A percentile compares a stretch with the other conserved stretches of the same genome.
Conservation (phyloP, 257 asterid genomes). For the Paulownia fortunei region DNA sequence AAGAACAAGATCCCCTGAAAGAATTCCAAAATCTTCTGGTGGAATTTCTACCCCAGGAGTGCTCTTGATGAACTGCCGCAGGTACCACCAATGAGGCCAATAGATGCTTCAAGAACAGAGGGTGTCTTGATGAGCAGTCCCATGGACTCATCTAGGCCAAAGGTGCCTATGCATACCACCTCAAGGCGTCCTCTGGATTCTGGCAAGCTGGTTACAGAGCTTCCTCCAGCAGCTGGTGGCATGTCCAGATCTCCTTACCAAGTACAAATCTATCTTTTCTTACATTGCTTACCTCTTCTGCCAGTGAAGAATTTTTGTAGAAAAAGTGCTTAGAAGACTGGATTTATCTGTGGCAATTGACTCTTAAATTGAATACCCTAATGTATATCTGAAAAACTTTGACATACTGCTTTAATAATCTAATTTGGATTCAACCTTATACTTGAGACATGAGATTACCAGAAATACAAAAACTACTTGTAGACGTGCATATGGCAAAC, state of each 20-base stretch:
- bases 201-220: slow-evolving; percentile 35
- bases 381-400: background rate
- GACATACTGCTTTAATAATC: background rate
- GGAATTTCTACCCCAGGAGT: slow-evolving; percentile 40
- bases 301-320: background rate
- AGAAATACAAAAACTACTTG: too few species aligned
- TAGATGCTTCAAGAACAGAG: slow-evolving; percentile 37
- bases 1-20: slow-evolving; percentile 38
- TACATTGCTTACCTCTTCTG: background rate
- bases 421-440: background rate
- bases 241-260: slow-evolving; percentile 40
- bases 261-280: slow-evolving; percentile 43
- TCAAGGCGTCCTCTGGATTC: slow-evolving; percentile 36
- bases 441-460: slow-evolving; percentile 1
- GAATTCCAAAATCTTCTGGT: slow-evolving; percentile 32
- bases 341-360: background rate
- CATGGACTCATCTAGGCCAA: slow-evolving; percentile 37
- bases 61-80: slow-evolving; percentile 40
- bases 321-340: background rate
- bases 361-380: background rate
- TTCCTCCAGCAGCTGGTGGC: slow-evolving; percentile 49
- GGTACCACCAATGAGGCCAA: slow-evolving; percentile 38
- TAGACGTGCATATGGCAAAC: background rate
- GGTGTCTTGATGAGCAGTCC: slow-evolving; percentile 22
- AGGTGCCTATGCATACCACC: slow-evolving; percentile 41